Evolutionary conservation across 345 rosid species (phyloP).

Genomic region (Geranium brycei): DNA sequence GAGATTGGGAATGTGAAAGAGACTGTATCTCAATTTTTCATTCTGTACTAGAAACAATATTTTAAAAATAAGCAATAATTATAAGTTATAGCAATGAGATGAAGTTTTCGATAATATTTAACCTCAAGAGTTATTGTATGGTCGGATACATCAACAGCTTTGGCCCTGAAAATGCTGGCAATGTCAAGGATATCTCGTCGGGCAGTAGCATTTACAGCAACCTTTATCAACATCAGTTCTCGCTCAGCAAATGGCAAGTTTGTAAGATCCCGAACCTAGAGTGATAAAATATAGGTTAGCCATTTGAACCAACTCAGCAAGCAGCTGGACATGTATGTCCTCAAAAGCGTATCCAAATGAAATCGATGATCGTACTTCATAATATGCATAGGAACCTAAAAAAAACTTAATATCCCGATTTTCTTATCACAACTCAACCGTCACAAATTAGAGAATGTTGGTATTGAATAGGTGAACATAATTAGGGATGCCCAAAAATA

Average conservation of each 20-base stretch:
- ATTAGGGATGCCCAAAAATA: too few species aligned
- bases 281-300: background rate
- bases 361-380: too few species aligned
- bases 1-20: background rate
- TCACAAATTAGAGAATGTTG: too few species aligned
- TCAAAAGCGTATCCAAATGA: too few species aligned
- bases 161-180: constrained; percentile 22
- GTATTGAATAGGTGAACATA: too few species aligned
- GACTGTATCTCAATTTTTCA: background rate
- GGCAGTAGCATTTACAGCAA: constrained; percentile 19
- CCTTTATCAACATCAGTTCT: constrained; percentile 19
- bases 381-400: too few species aligned
- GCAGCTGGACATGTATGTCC: background rate
- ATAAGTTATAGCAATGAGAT: too few species aligned
- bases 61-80: background rate
- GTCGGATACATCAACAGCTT: constrained; percentile 18
- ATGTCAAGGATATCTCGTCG: constrained; percentile 18
- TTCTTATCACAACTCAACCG: too few species aligned
- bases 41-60: too few species aligned
- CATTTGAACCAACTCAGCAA: background rate
- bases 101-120: constrained; percentile 1
- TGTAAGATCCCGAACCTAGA: constrained; percentile 14
- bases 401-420: too few species aligned
- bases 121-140: constrained; percentile 23
- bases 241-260: constrained; percentile 20